Percentiles rank a stretch among this genome's conserved stretches.
phyloP scores from a whole-genome alignment of 306 rosid genomes.

The Cicer chorassanicum region DNA sequence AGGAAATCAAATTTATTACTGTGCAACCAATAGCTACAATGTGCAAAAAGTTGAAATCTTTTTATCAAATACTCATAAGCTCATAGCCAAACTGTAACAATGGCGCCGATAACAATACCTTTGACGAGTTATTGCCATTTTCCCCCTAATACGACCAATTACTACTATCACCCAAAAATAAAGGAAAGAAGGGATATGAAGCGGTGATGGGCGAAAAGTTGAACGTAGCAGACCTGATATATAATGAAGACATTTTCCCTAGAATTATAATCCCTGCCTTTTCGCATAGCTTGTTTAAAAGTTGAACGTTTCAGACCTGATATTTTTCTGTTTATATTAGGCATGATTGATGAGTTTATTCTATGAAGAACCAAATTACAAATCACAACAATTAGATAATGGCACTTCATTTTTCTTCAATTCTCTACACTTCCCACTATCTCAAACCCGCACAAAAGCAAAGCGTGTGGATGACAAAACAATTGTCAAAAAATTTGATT shows the following conservation, averaged over 20 bases:
- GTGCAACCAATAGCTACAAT: no score
- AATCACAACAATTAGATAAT: constrained; percentile 13
- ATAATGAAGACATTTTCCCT: not conserved
- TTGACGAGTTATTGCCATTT: no score
- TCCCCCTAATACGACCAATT: no score
- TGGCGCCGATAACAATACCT: no score
- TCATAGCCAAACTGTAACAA: no score
- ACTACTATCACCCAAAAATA: no score
- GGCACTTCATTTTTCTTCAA: not conserved
- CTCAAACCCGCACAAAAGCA: constrained; percentile 4
- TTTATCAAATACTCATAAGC: no score
- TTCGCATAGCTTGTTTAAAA: not conserved
- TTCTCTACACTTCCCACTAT: not conserved
- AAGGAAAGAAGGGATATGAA: no score
- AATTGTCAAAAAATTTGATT: not conserved
- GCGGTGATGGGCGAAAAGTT: no score
- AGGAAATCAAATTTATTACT: no score
- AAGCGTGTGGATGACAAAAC: constrained; percentile 6
- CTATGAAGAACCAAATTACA: constrained; percentile 5
- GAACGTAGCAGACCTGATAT: no score
- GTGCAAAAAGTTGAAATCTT: no score
- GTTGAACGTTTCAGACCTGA: not conserved
- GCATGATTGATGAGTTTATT: not conserved
- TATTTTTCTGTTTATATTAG: not conserved
- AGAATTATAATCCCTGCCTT: not conserved